Base-by-base conservation (phyloP, 495 filamentous ascomycete species). In the Aspergillus cavernicola region DNA sequence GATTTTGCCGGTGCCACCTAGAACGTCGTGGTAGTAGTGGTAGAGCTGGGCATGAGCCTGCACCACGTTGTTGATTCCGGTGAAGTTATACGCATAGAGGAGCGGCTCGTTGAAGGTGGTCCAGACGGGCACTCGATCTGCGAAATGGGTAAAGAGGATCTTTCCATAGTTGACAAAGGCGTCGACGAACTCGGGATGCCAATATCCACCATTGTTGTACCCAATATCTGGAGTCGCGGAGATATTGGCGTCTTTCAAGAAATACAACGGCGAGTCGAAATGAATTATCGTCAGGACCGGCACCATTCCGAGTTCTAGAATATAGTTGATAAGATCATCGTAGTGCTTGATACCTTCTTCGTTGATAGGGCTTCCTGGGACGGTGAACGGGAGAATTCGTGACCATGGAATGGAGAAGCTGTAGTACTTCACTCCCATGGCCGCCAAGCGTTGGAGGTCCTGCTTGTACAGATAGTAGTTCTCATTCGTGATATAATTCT, bases 381-480 rank as follows among this genome's bases (percentile, higher is more conserved):
- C 43, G 6, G 55, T 67, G 45, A 79, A 79, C 0, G 73, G 75
- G 22, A 77, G 43, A 29, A 77, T 75, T 0, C 75, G 67, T 0
- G 68, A 54, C 75, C 75, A 78, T 1, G 74, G 53, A 40, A 78
- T 72, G 0, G 65, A 66, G 57, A 78, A 78, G 15, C 59, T 67
- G 60, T 76, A 79, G 56, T 78, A 75, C 37, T 71, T 68, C 26
- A 78, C 68, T 0, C 77, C 76, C 58, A 78, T 75, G 1, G 69
- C 63, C 0, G 77, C 76, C 19, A 79, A 40, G 5, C 76, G 63
- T 47, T 66, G 62, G 52, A 80, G 76, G 40, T 80, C 76, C 50
- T 79, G 73, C 53, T 79, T 79, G 50, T 80, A 80, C 8, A 78
- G 59, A 36, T 67, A 79, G 55, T 80, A 80, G 41, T 77, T 71